phyloP scores from a whole-genome alignment of 2,329 filamentous ascomycete species.

The Colletotrichum viniferum region DNA sequence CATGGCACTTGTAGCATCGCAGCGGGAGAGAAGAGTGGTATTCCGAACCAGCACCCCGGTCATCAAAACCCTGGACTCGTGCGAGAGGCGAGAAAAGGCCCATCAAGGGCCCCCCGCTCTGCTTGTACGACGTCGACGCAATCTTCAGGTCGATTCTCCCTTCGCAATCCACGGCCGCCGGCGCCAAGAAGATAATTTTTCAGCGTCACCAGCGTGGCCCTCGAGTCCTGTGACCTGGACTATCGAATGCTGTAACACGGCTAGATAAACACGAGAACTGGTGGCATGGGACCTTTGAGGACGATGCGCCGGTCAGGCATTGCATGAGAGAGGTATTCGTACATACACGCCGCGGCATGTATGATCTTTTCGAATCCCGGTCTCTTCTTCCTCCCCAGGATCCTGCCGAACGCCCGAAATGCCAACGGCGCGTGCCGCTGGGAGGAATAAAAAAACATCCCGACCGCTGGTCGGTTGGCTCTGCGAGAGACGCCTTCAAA shows the following conservation, averaged over 20 bases:
- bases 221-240: not conserved
- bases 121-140: not conserved
- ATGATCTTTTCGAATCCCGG: not conserved
- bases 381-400: not conserved
- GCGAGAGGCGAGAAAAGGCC: not conserved
- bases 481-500: not conserved
- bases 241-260: constrained; percentile 19
- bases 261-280: not conserved
- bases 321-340: not conserved
- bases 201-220: not conserved
- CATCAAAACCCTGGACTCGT: not conserved
- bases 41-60: not conserved
- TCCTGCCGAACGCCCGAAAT: not conserved
- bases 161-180: not conserved
- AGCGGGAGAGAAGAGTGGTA: not conserved
- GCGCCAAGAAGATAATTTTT: not conserved
- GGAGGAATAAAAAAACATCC: not conserved
- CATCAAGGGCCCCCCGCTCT: not conserved
- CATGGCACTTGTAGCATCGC: not conserved
- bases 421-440: not conserved
- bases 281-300: not conserved
- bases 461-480: not conserved
- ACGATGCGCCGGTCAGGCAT: not conserved
- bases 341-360: not conserved
- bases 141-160: not conserved